Base-by-base conservation (phyloP, 331 rosid species). In the Stylosanthes scabra region DNA sequence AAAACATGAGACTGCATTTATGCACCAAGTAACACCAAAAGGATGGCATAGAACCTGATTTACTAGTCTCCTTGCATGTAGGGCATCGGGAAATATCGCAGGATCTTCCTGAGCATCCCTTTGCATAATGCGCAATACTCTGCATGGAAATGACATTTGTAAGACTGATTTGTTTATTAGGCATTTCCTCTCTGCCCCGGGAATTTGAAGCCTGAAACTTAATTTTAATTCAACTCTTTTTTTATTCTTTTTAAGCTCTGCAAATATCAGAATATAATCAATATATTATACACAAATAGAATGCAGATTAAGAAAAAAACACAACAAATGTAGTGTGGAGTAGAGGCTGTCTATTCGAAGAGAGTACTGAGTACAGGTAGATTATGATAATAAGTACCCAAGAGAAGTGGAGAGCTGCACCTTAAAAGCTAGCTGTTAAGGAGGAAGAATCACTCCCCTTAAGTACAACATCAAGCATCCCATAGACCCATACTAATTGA, bases 91-190 rank as follows among this genome's bases (percentile, higher is more conserved):
- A 83, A 83, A 94, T 78, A 34, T 50, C 42, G 51, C 75, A 44
- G 99, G 96, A 80, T 94, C 99, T 71, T 60, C 84, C 82, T 82
- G 84, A 74, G 97, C 93, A 76, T 94, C 99, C 25, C 29, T 80
- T 65, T 11, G 80, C 89, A 91, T 87, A 74, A 91, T 94, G 29
- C 83, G 78, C 20, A 83, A 63, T 63, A 94, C 99, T 84, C 99
- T 94, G 89, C 89, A 83, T 28, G 40, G 39, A 71, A 70, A 76
- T 56, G 3, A 47, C 65, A 82, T 74, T 55, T 55, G 25, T 37
- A 29, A 29, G 11, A 82, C 5, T 44, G 14, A 66, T 60, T 49
- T 70, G 51, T 78, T 70, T 74, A 39, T 25, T 28, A 16, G 68
- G 66, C 78, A 66, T 67, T 61, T 39, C 37, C 44, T 47, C 34